phyloP scores from a whole-genome alignment of 202 grass and related monocot genomes.

The Digitaria exilis region DNA sequence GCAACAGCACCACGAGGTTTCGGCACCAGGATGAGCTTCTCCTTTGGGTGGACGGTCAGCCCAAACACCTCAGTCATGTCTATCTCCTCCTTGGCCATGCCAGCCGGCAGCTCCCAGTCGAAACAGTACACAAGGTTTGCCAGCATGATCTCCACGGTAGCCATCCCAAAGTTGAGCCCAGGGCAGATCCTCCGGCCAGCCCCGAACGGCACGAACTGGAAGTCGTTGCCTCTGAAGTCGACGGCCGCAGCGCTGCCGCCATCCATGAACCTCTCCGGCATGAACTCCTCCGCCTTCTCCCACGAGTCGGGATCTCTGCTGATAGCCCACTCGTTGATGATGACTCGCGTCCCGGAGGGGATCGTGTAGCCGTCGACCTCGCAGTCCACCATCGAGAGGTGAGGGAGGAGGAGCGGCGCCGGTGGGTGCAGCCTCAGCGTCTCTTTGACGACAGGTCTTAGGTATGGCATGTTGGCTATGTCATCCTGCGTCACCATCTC shows the following conservation, averaged over 20 bases:
- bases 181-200: not conserved
- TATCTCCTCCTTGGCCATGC: not conserved
- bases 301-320: not conserved
- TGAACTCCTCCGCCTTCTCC: not conserved
- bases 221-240: not conserved
- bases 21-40: not conserved
- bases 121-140: not conserved
- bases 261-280: not conserved
- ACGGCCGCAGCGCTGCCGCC: not conserved
- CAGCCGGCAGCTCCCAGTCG: not conserved
- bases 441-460: not conserved
- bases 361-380: not conserved
- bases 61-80: not conserved
- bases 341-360: not conserved
- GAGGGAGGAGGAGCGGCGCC: not conserved
- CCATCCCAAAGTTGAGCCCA: not conserved
- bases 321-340: not conserved
- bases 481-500: not conserved
- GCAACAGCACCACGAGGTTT: not conserved
- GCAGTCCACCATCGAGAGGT: not conserved
- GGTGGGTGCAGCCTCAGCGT: not conserved
- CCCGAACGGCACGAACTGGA: not conserved
- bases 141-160: not conserved
- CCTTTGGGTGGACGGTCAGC: not conserved
- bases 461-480: not conserved